phyloP scores from a whole-genome alignment of 2,329 filamentous ascomycete species.

The Penicillium sp. region DNA sequence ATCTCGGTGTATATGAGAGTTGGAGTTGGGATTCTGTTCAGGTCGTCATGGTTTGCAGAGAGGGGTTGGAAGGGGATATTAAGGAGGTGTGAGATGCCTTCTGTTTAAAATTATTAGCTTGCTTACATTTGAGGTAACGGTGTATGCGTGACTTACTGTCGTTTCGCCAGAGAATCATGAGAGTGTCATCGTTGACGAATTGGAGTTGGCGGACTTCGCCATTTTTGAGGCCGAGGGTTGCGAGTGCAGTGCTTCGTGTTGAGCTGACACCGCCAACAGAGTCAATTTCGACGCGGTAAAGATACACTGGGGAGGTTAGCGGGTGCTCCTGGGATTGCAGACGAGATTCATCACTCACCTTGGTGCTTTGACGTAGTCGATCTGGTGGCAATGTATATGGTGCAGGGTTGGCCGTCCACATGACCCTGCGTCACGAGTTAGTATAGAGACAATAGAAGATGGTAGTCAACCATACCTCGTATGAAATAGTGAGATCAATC shows the following conservation, averaged over 20 bases:
- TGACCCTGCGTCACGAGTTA: constrained; percentile 22
- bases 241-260: constrained; percentile 33
- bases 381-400: constrained; percentile 38
- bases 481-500: constrained; percentile 62
- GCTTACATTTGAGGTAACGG: neutral
- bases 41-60: constrained; percentile 1
- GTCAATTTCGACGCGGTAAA: constrained; percentile 57
- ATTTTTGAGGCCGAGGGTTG: constrained; percentile 34
- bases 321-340: neutral
- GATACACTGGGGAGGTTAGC: constrained; percentile 51
- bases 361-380: constrained; percentile 35
- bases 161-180: constrained; percentile 61
- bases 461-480: constrained; percentile 40
- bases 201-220: constrained; percentile 60
- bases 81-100: constrained; percentile 34
- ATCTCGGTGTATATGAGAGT: constrained; percentile 23
- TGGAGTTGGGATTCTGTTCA: constrained; percentile 9
- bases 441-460: neutral
- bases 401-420: constrained; percentile 27
- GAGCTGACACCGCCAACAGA: constrained; percentile 63
- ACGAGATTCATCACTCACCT: constrained; percentile 25
- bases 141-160: constrained; percentile 25
- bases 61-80: constrained; percentile 34
- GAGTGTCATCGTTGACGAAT: constrained; percentile 64
- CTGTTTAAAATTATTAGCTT: constrained; percentile 12